These are phyloP conservation scores for Uncinocarpus reesii DNA, from an alignment of 2,329 filamentous ascomycete genomes.

Conservation along the genomic window DNA sequence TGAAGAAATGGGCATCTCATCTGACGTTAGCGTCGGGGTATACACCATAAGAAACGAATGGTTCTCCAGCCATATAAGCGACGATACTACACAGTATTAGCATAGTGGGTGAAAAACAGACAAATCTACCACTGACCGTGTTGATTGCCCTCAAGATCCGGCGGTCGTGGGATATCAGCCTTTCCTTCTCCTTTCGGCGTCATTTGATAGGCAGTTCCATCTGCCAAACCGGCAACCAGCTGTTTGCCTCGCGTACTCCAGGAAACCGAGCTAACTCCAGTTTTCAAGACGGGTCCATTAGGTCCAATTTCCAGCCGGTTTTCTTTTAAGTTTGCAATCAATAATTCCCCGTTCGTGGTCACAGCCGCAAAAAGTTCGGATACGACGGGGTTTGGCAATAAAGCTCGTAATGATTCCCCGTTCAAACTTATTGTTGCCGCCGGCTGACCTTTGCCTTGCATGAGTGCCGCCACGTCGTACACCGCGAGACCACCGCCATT, in stretches of 20 bases:
- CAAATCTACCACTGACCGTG: slow-evolving; percentile 48
- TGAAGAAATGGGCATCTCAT: slow-evolving; percentile 51
- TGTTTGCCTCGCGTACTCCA: slow-evolving; percentile 96
- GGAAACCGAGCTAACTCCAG: slow-evolving; percentile 68
- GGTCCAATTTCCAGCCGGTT: slow-evolving; percentile 47
- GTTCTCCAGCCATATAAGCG: slow-evolving; percentile 80
- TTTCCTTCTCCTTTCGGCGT: slow-evolving; percentile 69
- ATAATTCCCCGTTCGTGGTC: slow-evolving; percentile 66
- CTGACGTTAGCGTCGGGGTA: slow-evolving; percentile 46
- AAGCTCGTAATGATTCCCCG: slow-evolving; percentile 58
- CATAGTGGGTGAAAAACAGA: background rate
- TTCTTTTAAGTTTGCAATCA: slow-evolving; percentile 71
- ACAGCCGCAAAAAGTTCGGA: slow-evolving; percentile 61
- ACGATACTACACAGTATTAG: slow-evolving; percentile 48
- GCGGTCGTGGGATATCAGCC: slow-evolving; percentile 67
- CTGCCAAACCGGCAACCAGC: slow-evolving; percentile 69
- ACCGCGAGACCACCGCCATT: slow-evolving; percentile 70
- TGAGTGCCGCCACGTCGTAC: slow-evolving; percentile 62
- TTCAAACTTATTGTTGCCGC: slow-evolving; percentile 69
- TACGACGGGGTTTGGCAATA: slow-evolving; percentile 69
- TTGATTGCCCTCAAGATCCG: slow-evolving; percentile 51
- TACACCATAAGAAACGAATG: slow-evolving; percentile 73
- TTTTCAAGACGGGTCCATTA: slow-evolving; percentile 57
- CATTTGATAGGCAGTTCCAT: slow-evolving; percentile 75
- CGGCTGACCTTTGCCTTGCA: slow-evolving; percentile 55